Evolutionary conservation across 2,329 filamentous ascomycete species (phyloP).

Genomic region (Pochonia chlamydosporia): DNA sequence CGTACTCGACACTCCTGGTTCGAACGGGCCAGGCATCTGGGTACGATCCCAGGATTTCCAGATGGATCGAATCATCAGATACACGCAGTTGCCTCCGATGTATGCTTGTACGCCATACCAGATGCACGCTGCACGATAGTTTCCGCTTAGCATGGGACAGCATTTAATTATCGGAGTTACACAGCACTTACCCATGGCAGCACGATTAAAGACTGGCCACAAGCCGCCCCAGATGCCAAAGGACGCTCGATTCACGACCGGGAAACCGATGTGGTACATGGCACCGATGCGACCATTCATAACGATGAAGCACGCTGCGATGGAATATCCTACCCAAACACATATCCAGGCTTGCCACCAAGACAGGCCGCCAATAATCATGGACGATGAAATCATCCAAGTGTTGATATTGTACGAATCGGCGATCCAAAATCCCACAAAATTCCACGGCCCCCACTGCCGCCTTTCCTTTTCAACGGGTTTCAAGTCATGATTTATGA

Average conservation of each 20-base stretch:
- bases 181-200: constrained; percentile 56
- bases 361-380: constrained; percentile 70
- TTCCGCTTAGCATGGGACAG: not conserved
- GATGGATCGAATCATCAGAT: constrained; percentile 82
- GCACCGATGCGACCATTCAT: constrained; percentile 79
- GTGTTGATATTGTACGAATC: constrained; percentile 88
- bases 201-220: constrained; percentile 85
- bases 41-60: constrained; percentile 62
- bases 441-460: constrained; percentile 84
- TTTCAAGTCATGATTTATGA: constrained; percentile 80
- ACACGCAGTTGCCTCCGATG: constrained; percentile 80
- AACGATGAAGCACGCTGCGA: constrained; percentile 70
- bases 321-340: constrained; percentile 79
- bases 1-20: constrained; percentile 60
- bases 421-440: constrained; percentile 81
- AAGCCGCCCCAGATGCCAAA: constrained; percentile 87
- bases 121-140: constrained; percentile 53
- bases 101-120: constrained; percentile 86
- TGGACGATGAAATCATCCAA: constrained; percentile 87
- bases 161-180: not conserved
- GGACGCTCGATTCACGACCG: constrained; percentile 68
- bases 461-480: constrained; percentile 73
- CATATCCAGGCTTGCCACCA: constrained; percentile 94
- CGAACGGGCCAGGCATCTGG: constrained; percentile 62
- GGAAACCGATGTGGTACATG: constrained; percentile 84